phyloP scores from a whole-genome alignment of 192 early-diverging fungal species.

The Phlyctochytrium bullatum region DNA sequence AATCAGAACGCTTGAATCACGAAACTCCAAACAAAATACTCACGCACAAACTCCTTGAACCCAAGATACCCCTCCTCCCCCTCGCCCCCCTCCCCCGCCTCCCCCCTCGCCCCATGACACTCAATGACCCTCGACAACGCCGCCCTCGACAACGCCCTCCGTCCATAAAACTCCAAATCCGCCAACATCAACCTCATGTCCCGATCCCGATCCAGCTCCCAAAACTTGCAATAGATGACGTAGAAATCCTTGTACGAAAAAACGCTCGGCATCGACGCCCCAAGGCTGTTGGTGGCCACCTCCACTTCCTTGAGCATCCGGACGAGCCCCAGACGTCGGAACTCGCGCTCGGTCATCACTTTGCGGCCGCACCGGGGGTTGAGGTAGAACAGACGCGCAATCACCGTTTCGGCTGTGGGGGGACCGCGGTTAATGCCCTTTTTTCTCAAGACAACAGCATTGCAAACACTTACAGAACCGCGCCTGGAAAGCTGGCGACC shows the following conservation, averaged over 20 bases:
- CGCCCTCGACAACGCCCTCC: conserved; percentile 60
- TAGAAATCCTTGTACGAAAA: conserved; percentile 97
- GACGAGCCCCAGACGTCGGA: conserved; percentile 56
- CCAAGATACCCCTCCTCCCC: conserved; percentile 46
- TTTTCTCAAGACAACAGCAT: background rate
- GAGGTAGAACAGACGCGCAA: conserved; percentile 77
- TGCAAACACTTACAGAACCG: conserved; percentile 62
- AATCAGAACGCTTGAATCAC: background rate
- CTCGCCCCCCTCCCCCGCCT: conserved; percentile 32
- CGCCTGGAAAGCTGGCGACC: conserved; percentile 75
- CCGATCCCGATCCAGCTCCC: conserved; percentile 83
- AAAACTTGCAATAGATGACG: conserved; percentile 94
- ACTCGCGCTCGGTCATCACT: conserved; percentile 68
- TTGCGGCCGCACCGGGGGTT: conserved; percentile 60
- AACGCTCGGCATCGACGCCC: conserved; percentile 54
- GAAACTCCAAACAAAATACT: conserved; percentile 5
- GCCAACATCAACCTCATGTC: conserved; percentile 62
- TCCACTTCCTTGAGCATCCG: conserved; percentile 63
- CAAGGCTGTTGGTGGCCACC: conserved; percentile 23
- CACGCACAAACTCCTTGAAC: conserved; percentile 75
- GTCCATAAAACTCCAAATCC: conserved; percentile 57
- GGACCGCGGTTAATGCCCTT: background rate
- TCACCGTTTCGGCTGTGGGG: conserved; percentile 73
- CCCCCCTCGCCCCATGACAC: conserved; percentile 30
- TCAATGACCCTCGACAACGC: conserved; percentile 73